These are phyloP conservation scores for Parsonsia alboflavescens DNA, from an alignment of 257 asterid genomes.

Conservation along the genomic window DNA sequence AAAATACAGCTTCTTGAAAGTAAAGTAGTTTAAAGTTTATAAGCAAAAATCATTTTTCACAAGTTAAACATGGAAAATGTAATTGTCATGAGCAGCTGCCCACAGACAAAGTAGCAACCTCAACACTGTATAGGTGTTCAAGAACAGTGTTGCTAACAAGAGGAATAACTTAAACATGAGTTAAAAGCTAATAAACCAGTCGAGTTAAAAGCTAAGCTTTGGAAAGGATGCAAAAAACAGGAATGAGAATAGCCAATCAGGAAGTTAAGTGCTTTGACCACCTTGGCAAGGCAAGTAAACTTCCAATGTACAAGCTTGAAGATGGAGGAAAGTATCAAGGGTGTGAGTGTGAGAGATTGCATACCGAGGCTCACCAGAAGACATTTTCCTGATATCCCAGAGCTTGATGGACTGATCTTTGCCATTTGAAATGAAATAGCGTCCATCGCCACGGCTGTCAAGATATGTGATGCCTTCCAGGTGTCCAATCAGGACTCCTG, in stretches of 20 bases:
- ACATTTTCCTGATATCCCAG: conserved; percentile 90
- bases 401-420: conserved; percentile 85
- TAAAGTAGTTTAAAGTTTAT: background rate
- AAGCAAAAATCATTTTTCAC: background rate
- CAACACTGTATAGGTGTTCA: background rate
- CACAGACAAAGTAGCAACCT: background rate
- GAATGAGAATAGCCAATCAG: background rate
- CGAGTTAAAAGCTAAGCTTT: background rate
- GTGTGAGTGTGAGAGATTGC: conserved; percentile 7
- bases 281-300: background rate
- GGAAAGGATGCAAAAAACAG: background rate
- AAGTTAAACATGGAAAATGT: background rate
- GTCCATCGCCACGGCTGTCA: conserved; percentile 84
- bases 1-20: background rate
- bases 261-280: background rate
- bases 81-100: background rate
- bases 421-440: conserved; percentile 78
- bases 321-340: background rate
- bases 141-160: background rate
- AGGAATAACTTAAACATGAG: background rate
- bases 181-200: background rate
- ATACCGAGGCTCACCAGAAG: conserved; percentile 54
- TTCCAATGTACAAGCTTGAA: background rate
- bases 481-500: conserved; percentile 76
- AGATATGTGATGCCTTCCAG: conserved; percentile 80